Base-by-base conservation (phyloP, 2,329 filamentous ascomycete species). In the Seiridium unicorne region DNA sequence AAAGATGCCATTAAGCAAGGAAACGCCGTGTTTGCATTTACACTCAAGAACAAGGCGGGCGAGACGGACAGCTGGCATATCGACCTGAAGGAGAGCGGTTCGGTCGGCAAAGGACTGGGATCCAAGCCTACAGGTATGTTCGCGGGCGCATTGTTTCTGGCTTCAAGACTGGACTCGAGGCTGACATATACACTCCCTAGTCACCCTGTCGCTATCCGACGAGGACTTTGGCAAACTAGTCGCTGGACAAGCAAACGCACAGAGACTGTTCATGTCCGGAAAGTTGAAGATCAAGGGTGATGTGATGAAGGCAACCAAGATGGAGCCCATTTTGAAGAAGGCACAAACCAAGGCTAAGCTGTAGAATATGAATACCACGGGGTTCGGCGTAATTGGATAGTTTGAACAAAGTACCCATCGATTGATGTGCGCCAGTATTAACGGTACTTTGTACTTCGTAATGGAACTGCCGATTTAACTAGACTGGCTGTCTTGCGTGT, bases 201-300 rank as follows among this genome's bases (percentile, higher is more conserved):
- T 98, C 62, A 96, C 92, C n/a, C 85, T 98, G 51, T 76, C 84
- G 4, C 85, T 98, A 66, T 91, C 88, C 62, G 95, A 99, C 64
- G 85, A 86, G 60, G 92, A 98, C 78, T 99, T 99, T 73, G 86
- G 81, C 66, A 89, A 90, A 74, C 85, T 99, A 66, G 88, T 96
- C 58, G 72, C 82, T 44, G 95, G 95, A 74, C 92, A 96, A 82
- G 92, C 91, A 69, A 97, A 97, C 73, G 93, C 95, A 60, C 95
- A 99, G 84, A 88, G 89, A 69, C 81, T 99, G 65, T 97, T 98
- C 81, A 98, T 99, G 94, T 86, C 86, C n/a, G 95, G 95, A 70
- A 97, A 97, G 84, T 84, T 99, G 73, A 99, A 98, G 90, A 87
- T 98, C 74, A 96, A 93, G 87, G 95, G 95, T 64, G 93, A 98